Conservation (phyloP, 2,329 filamentous ascomycete species). For the Pseudocercospora musae region DNA sequence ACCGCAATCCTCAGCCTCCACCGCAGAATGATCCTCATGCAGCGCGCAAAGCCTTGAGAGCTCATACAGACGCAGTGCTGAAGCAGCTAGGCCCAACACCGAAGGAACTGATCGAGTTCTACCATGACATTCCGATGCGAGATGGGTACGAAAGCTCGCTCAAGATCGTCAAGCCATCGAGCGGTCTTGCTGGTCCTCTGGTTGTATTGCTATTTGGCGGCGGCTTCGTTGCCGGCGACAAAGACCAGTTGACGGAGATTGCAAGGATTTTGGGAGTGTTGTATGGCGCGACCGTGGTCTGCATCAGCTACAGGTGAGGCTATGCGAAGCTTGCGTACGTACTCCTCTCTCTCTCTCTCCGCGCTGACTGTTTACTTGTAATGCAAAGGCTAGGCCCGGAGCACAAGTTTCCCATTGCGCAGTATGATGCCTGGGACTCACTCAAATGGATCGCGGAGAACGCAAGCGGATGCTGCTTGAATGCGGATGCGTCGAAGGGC, state of each 20-base stretch:
- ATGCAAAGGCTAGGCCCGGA: conserved; percentile 42
- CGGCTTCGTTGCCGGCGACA: conserved; percentile 29
- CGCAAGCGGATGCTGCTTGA: conserved; percentile 35
- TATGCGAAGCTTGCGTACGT: too few species aligned
- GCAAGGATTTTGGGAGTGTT: conserved; percentile 27
- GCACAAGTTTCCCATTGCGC: conserved; percentile 44
- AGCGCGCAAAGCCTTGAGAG: conserved; percentile 8
- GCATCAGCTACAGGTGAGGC: conserved; percentile 40
- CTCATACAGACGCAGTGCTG: conserved; percentile 7
- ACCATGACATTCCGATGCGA: conserved; percentile 35
- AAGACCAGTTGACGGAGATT: conserved; percentile 26
- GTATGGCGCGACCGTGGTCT: conserved; percentile 43
- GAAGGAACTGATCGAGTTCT: conserved; percentile 34
- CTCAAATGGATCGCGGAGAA: conserved; percentile 45
- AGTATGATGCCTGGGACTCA: conserved; percentile 47
- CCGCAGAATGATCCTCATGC: conserved; percentile 8
- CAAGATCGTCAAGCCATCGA: conserved; percentile 34
- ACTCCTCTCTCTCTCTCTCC: background rate
- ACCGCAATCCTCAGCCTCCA: conserved; percentile 11
- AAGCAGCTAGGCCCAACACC: conserved; percentile 21
- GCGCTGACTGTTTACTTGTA: background rate
- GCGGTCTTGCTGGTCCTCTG: conserved; percentile 20
- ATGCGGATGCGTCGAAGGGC: conserved; percentile 43
- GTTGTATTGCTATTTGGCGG: conserved; percentile 31
- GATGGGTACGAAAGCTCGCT: conserved; percentile 36